phyloP scores from a whole-genome alignment of 1,284 basidiomycete species.

The Sphaerobolus stellatus region DNA sequence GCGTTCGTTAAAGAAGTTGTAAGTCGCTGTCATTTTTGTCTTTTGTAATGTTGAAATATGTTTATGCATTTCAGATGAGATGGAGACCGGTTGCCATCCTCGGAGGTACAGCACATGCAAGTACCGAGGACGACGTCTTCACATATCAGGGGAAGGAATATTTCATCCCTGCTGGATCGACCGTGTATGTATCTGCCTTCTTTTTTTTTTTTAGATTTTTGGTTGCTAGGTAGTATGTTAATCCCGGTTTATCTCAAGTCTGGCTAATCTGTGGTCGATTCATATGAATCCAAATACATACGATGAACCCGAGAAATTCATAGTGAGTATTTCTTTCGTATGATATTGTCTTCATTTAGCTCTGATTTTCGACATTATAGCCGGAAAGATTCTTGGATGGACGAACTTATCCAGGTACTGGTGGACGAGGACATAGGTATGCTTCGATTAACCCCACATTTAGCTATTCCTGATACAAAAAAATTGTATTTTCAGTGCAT shows the following conservation, averaged over 20 bases:
- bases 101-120: conserved; percentile 42
- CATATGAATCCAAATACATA: conserved; percentile 14
- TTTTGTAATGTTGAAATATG: not conserved
- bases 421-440: conserved; percentile 3
- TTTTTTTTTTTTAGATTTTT: not conserved
- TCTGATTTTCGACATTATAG: not conserved
- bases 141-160: conserved; percentile 5
- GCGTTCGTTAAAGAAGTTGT: conserved; percentile 11
- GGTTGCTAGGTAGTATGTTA: not conserved
- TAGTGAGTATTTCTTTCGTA: not conserved
- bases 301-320: conserved; percentile 8
- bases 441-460: not conserved
- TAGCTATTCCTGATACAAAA: not conserved
- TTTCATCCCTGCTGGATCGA: conserved; percentile 46
- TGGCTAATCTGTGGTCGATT: conserved; percentile 13
- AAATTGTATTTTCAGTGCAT: not conserved
- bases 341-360: not conserved
- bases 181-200: conserved; percentile 42
- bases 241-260: not conserved
- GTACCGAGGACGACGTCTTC: conserved; percentile 35
- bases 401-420: conserved; percentile 1
- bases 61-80: conserved; percentile 28
- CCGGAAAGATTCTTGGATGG: conserved; percentile 8
- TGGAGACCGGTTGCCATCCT: conserved; percentile 46
- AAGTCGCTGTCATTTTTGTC: not conserved